These are phyloP conservation scores for Aeschynomene evenia DNA, from an alignment of 306 rosid species.

Conservation along the genomic window DNA sequence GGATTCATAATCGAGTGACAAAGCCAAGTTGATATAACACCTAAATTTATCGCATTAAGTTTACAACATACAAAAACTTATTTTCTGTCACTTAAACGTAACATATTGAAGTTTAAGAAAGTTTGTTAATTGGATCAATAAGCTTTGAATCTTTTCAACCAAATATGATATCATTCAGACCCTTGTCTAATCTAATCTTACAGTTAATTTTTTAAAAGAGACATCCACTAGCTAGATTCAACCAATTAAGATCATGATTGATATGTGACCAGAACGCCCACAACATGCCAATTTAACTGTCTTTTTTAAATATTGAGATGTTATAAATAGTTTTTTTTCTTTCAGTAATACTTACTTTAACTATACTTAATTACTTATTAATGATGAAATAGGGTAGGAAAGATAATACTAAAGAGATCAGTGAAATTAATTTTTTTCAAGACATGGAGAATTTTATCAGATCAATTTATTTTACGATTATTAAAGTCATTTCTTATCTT, in stretches of 20 bases:
- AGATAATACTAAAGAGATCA: no score
- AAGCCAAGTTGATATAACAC: neutral
- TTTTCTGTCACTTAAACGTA: neutral
- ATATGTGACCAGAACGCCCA: neutral
- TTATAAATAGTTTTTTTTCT: no score
- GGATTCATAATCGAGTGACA: neutral
- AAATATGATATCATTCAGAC: neutral
- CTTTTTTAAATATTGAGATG: no score
- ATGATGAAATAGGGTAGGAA: no score
- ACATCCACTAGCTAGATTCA: neutral
- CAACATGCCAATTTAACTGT: neutral
- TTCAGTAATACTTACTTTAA: no score
- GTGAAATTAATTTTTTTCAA: no score
- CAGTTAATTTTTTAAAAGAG: neutral
- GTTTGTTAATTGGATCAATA: neutral
- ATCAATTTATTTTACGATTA: no score
- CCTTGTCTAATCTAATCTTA: neutral
- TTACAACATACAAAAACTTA: neutral
- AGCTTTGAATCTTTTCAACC: neutral
- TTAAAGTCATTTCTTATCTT: no score
- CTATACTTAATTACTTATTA: no score
- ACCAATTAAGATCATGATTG: neutral
- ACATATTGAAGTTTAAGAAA: neutral
- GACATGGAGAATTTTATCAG: no score
- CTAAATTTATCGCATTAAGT: neutral